Evolutionary conservation across 1,284 basidiomycete genomes (phyloP).

Genomic region (Rhodotorula sp.): DNA sequence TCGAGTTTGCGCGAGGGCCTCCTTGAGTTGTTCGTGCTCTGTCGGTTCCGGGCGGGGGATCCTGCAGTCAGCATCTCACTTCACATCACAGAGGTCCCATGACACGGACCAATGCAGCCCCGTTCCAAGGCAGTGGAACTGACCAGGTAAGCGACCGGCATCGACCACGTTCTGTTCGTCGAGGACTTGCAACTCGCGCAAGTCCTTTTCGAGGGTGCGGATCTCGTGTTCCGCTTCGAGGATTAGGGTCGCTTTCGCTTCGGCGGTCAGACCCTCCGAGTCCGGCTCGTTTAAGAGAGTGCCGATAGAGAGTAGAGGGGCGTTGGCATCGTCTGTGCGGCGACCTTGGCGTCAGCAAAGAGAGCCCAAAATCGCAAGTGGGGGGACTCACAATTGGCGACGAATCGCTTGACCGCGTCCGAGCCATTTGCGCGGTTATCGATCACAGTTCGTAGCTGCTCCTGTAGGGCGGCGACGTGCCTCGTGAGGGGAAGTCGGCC

Average conservation of each 20-base stretch:
- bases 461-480: slow-evolving; percentile 19
- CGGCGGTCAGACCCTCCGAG: slow-evolving; percentile 14
- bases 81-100: not conserved
- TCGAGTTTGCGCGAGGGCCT: slow-evolving; percentile 11
- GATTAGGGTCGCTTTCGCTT: slow-evolving; percentile 41
- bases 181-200: slow-evolving; percentile 42
- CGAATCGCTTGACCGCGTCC: slow-evolving; percentile 43
- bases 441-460: slow-evolving; percentile 31
- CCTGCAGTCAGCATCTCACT: slow-evolving; percentile 2
- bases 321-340: slow-evolving; percentile 43
- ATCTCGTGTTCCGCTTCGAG: slow-evolving; percentile 44
- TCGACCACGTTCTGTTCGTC: slow-evolving; percentile 42
- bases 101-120: too few species aligned
- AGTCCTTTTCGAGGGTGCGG: slow-evolving; percentile 40
- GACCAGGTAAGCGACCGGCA: slow-evolving; percentile 41
- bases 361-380: not conserved
- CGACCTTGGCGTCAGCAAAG: not conserved
- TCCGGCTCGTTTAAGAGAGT: slow-evolving; percentile 23
- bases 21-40: slow-evolving; percentile 34
- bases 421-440: slow-evolving; percentile 13
- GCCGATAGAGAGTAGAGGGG: slow-evolving; percentile 34
- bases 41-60: too few species aligned
- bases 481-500: slow-evolving; percentile 29
- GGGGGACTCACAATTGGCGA: slow-evolving; percentile 39
- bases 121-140: not conserved